Evolutionary conservation across 768 basidiomycete genomes (phyloP).

Genomic region (Suillus cothurnatus): DNA sequence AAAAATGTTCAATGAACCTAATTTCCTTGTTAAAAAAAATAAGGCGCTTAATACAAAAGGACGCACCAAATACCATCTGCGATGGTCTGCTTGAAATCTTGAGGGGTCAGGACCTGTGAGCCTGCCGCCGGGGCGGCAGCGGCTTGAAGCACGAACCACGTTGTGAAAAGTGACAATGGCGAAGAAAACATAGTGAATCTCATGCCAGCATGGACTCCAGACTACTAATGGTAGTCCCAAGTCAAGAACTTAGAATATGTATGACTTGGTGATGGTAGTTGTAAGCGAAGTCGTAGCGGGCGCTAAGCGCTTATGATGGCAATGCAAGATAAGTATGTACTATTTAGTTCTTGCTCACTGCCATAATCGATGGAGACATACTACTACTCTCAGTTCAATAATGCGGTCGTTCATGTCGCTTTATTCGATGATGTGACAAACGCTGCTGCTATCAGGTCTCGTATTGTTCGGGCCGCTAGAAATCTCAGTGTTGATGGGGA

Average conservation of each 20-base stretch:
- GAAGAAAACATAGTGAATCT: constrained; percentile 7
- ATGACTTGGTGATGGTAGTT: background rate
- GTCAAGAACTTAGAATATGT: background rate
- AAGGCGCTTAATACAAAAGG: background rate
- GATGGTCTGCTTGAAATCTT: constrained; percentile 57
- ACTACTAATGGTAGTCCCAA: background rate
- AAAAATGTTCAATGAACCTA: constrained; percentile 86
- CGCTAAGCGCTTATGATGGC: background rate
- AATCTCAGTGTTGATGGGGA: constrained; percentile 63
- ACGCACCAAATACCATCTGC: constrained; percentile 61
- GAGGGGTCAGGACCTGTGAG: constrained; percentile 50
- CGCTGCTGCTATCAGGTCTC: constrained; percentile 54
- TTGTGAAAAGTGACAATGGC: constrained; percentile 33
- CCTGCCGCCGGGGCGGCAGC: constrained; percentile 38
- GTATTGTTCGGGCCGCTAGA: constrained; percentile 73
- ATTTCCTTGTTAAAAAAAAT: background rate
- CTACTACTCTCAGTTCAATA: constrained; percentile 53
- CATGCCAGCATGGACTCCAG: constrained; percentile 16
- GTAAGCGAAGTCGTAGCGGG: background rate
- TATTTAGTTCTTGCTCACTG: background rate
- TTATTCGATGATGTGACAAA: constrained; percentile 73
- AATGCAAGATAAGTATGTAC: background rate
- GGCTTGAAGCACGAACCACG: constrained; percentile 31
- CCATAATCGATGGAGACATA: constrained; percentile 51
- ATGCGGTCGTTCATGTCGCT: constrained; percentile 54